Evolutionary conservation across 2,329 filamentous ascomycete genomes (phyloP).

Genomic region (Beauveria varroae): DNA sequence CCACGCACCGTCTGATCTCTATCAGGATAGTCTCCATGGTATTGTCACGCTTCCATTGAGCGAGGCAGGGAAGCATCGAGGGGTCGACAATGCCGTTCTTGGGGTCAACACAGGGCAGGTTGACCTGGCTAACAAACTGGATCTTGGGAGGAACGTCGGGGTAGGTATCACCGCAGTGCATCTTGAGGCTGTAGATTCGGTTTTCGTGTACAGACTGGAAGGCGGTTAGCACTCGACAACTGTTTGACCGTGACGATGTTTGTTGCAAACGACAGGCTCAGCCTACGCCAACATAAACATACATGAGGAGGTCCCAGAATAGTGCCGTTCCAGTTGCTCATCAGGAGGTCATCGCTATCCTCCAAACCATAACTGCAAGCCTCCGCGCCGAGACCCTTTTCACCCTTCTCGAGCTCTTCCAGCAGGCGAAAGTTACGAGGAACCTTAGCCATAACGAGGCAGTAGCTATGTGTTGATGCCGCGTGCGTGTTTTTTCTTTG

Average conservation of each 20-base stretch:
- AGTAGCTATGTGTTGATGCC: neutral
- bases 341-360: conserved; percentile 87
- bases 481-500: neutral
- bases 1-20: conserved; percentile 65
- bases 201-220: conserved; percentile 89
- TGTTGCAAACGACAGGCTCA: neutral
- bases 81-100: conserved; percentile 79
- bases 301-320: conserved; percentile 96
- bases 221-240: neutral
- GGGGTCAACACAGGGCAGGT: conserved; percentile 87
- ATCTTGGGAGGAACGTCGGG: conserved; percentile 84
- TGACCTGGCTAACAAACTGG: conserved; percentile 89
- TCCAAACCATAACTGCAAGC: conserved; percentile 95
- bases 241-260: too few species aligned
- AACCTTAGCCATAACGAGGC: conserved; percentile 48
- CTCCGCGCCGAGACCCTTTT: conserved; percentile 94
- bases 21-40: conserved; percentile 93
- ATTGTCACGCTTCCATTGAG: conserved; percentile 85
- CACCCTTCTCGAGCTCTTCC: conserved; percentile 97
- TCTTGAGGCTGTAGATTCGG: conserved; percentile 96
- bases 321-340: conserved; percentile 98
- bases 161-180: conserved; percentile 86
- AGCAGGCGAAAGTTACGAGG: conserved; percentile 94
- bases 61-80: conserved; percentile 73
- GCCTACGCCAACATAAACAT: conserved; percentile 29